A percentile compares a stretch with the other conserved stretches of the same genome.
Evolutionary conservation across 305 asterid species (phyloP).

Genomic region (Fraxinus greggii): DNA sequence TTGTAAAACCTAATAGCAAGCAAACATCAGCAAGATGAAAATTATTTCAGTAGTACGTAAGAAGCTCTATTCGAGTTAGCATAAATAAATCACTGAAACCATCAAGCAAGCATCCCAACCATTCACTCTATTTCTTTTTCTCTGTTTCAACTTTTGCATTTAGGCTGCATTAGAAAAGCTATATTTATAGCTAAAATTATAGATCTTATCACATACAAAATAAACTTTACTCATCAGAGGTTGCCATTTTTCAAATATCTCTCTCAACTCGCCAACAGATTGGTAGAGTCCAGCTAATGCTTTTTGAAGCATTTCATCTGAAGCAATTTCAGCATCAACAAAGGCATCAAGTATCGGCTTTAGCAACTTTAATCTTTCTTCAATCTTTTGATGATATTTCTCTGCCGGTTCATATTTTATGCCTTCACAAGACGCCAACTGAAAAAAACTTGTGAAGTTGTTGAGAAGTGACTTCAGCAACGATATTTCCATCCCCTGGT

Average conservation of each 20-base stretch:
- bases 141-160: background rate
- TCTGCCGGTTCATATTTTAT: slow-evolving; percentile 55
- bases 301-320: slow-evolving; percentile 62
- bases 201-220: slow-evolving; percentile 54
- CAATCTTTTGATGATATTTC: slow-evolving; percentile 58
- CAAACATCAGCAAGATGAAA: slow-evolving; percentile 21
- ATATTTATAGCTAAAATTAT: slow-evolving; percentile 14
- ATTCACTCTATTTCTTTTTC: background rate
- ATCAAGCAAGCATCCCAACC: slow-evolving; percentile 6
- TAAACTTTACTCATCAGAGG: slow-evolving; percentile 80
- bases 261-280: slow-evolving; percentile 62
- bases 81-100: background rate
- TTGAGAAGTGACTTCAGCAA: slow-evolving; percentile 64
- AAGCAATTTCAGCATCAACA: slow-evolving; percentile 44
- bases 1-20: slow-evolving; percentile 40
- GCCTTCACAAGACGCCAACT: slow-evolving; percentile 55
- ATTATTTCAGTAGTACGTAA: slow-evolving; percentile 6
- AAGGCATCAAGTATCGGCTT: slow-evolving; percentile 65
- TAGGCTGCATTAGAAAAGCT: slow-evolving; percentile 14
- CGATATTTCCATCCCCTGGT: slow-evolving; percentile 71
- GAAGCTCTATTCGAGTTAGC: background rate
- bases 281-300: slow-evolving; percentile 52
- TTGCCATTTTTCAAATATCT: slow-evolving; percentile 66
- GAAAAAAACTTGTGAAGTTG: slow-evolving; percentile 49
- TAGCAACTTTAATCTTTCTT: slow-evolving; percentile 62